phyloP scores from a whole-genome alignment of 768 basidiomycete species.

The Termitomyces sp. region DNA sequence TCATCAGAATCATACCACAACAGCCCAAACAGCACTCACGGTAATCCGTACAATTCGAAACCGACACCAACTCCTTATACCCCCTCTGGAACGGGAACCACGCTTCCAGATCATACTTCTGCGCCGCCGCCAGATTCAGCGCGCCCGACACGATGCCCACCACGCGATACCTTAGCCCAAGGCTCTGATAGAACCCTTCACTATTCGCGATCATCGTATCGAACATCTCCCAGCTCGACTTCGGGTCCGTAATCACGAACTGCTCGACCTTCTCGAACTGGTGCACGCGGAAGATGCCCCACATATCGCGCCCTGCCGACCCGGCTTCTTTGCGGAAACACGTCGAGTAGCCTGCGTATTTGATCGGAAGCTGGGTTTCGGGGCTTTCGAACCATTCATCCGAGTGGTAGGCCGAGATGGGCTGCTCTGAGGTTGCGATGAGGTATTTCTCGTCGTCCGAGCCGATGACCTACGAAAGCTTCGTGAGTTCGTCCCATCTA shows the following conservation, averaged over 20 bases:
- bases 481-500: no score
- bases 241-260: conserved; percentile 93
- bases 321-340: conserved; percentile 99
- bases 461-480: conserved; percentile 64
- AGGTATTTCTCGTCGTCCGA: conserved; percentile 96
- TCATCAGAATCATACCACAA: background rate
- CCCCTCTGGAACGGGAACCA: conserved; percentile 98
- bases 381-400: conserved; percentile 99
- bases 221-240: conserved; percentile 92
- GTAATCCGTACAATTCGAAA: conserved; percentile 99
- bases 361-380: conserved; percentile 86
- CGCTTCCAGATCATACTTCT: conserved; percentile 97
- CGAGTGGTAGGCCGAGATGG: conserved; percentile 92
- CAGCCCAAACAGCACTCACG: conserved; percentile 53
- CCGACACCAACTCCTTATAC: conserved; percentile 97
- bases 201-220: conserved; percentile 87
- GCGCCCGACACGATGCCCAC: conserved; percentile 96
- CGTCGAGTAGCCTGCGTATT: conserved; percentile 86
- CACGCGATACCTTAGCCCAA: conserved; percentile 88
- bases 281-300: conserved; percentile 99
- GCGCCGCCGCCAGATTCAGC: conserved; percentile 92
- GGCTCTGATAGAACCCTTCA: conserved; percentile 95
- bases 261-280: conserved; percentile 99
- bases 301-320: conserved; percentile 95
- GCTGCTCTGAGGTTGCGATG: conserved; percentile 98